A percentile compares a stretch with the other conserved stretches of the same genome.
phyloP scores from a whole-genome alignment of 345 rosid species.

The Reutealis trisperma region DNA sequence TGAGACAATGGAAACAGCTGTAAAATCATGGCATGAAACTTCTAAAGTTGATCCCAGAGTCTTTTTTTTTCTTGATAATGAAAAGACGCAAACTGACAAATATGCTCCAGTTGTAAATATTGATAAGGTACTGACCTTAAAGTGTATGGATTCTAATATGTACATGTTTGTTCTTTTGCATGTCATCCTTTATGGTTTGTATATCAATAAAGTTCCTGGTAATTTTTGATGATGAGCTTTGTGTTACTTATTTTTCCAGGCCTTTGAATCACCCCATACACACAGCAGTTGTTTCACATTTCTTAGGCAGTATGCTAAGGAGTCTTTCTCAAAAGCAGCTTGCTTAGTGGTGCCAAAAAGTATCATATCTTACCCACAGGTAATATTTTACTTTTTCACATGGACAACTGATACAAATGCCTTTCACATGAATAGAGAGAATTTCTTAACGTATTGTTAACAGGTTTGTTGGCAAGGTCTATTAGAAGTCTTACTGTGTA shows the following conservation, averaged over 20 bases:
- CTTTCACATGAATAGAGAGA: not conserved
- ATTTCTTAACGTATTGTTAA: not conserved
- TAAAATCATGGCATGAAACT: slow-evolving; percentile 81
- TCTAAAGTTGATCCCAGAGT: slow-evolving; percentile 81
- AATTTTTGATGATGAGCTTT: slow-evolving; percentile 1
- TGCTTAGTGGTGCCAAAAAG: slow-evolving; percentile 81
- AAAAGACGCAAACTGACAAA: slow-evolving; percentile 74
- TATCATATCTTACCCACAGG: slow-evolving; percentile 94
- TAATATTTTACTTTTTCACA: slow-evolving; percentile 20
- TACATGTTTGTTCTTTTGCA: not conserved
- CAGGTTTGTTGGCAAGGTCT: not conserved
- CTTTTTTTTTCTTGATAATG: slow-evolving; percentile 74
- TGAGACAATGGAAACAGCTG: slow-evolving; percentile 78
- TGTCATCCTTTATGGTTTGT: not conserved
- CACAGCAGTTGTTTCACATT: slow-evolving; percentile 80
- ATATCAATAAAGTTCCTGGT: not conserved
- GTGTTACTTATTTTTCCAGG: slow-evolving; percentile 50
- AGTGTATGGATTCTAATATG: not conserved
- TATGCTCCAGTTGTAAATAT: slow-evolving; percentile 83
- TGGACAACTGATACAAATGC: not conserved
- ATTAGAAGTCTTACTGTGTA: not conserved
- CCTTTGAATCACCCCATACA: slow-evolving; percentile 90
- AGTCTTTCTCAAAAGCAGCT: slow-evolving; percentile 83
- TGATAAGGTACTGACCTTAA: slow-evolving; percentile 60
- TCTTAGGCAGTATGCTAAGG: slow-evolving; percentile 87